Base-by-base conservation (phyloP, 768 basidiomycete species). In the Clitopilus passeckerianus region DNA sequence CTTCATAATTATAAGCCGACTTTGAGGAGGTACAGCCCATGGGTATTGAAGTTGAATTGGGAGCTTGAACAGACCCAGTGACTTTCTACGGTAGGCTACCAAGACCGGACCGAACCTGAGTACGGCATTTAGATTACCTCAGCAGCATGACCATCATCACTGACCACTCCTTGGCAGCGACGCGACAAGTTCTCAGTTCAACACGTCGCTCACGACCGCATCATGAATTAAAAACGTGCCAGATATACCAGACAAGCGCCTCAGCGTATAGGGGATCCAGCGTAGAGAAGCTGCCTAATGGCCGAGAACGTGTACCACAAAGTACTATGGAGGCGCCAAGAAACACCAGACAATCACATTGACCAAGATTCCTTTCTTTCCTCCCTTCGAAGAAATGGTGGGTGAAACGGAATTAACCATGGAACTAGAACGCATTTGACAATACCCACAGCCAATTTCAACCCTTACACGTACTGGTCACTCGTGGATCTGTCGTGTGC, bases 281-380 rank as follows among this genome's bases (percentile, higher is more conserved):
- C 27, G 27, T 30, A 7, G 7, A 30, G 27, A 30, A 30, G 27
- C 27, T 7, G 27, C 7, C 27, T 30, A 30, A 30, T 30, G 27
- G 27, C 7, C 27, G 27, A 30, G 27, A 30, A 30, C 27, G 27
- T 30, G 4, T 30, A 30, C 27, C 27, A 30, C 83, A 85, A 70
- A 87, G 84, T 87, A 37, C 81, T 94, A n/a, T 94, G 91, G 91
- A 87, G 85, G 71, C 74, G 68, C 57, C 89, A 89, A 70, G 75
- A 81, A 1, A 87, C 81, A 68, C 87, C 91, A 30, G 95, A 97
- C 73, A 94, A 95, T 70, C 86, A 93, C 75, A 86, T 97, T 56
- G 89, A 91, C 6, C 74, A 78, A 43, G 75, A 71, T 6, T 79
- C 85, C 6, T 97, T 97, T 73, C 79, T 95, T 44, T 84, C 87